Base-by-base conservation (phyloP, 305 asterid species). In the Stenogyne calaminthoides region DNA sequence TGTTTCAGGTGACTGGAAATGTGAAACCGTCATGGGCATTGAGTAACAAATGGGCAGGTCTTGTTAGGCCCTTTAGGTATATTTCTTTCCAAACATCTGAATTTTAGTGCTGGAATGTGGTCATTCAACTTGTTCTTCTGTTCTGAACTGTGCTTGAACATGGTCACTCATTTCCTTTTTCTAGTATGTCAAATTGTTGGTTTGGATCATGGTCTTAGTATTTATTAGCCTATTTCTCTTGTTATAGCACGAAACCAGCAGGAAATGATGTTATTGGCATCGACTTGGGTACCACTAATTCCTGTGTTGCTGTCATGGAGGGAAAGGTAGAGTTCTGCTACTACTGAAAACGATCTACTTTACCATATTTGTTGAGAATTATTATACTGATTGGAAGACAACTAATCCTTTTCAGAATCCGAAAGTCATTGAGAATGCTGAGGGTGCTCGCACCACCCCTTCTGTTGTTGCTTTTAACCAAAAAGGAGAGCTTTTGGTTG, bases 211-310 rank as follows among this genome's bases (percentile, higher is more conserved):
- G 32, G 15, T 2, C 16, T 34, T 22, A 6, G 15, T 3, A 34
- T 14, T 36, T 22, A 15, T 34, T 20, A 12, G 19, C 44, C 3
- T 8, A 12, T 11, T 66, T 69, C 14, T 19, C 49, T 47, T 56
- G 71, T 7, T 76, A 44, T 87, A 92, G 98, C 87, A 83, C 97
- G 3, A 83, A 82, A 69, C 83, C 91, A 22, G 82, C 81, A 68
- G 96, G 91, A 47, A 92, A 81, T 72, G 96, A 92, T 62, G 85
- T 82, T 25, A 84, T 82, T 27, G 91, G 91, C 66, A 86, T 86
- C 10, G 88, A 86, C 64, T 82, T 84, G 79, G 88, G 88, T 27
- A 82, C 88, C 37, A 82, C 88, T 7, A 84, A 86, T 63, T 86
- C 89, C 36, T 79, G 86, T 71, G 88, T 81, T 51, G 27, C 91